Conservation (phyloP, 257 asterid species). For the Salvia miltiorrhiza region DNA sequence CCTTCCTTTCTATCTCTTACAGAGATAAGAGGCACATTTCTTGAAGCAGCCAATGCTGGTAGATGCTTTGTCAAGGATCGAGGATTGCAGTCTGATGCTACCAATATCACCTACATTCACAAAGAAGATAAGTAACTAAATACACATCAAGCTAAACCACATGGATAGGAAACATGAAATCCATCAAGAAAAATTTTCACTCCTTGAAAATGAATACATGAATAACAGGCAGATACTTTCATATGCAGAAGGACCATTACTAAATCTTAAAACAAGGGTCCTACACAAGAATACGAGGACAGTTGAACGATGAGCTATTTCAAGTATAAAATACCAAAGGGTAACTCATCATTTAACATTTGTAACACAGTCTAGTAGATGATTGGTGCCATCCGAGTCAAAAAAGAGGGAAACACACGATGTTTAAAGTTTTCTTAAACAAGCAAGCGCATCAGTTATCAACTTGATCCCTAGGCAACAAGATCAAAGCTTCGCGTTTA, state of each 20-base stretch:
- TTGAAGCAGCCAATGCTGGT: conserved; percentile 65
- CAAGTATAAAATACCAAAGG: conserved; percentile 2
- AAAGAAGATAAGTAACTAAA: neutral
- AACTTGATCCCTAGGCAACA: neutral
- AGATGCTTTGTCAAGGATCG: conserved; percentile 74
- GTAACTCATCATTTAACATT: neutral
- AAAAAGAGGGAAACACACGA: neutral
- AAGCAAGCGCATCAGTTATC: neutral
- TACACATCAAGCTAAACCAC: neutral
- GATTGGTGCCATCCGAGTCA: neutral
- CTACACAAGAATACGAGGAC: neutral
- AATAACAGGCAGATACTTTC: neutral
- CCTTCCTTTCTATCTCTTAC: conserved; percentile 66
- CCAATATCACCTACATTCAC: conserved; percentile 53
- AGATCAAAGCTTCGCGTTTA: neutral
- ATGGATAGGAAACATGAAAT: neutral
- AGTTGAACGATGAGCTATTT: neutral
- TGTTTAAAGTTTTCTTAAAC: neutral
- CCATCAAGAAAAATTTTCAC: neutral
- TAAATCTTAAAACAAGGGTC: neutral
- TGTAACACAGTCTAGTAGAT: neutral
- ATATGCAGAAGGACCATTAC: neutral
- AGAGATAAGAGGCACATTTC: conserved; percentile 62
- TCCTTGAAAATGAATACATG: neutral
- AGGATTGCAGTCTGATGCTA: conserved; percentile 86